A percentile compares a stretch with the other conserved stretches of the same genome.
These are phyloP conservation scores for Thozetella sp. DNA, from an alignment of 495 filamentous ascomycete genomes.

Conservation along the genomic window DNA sequence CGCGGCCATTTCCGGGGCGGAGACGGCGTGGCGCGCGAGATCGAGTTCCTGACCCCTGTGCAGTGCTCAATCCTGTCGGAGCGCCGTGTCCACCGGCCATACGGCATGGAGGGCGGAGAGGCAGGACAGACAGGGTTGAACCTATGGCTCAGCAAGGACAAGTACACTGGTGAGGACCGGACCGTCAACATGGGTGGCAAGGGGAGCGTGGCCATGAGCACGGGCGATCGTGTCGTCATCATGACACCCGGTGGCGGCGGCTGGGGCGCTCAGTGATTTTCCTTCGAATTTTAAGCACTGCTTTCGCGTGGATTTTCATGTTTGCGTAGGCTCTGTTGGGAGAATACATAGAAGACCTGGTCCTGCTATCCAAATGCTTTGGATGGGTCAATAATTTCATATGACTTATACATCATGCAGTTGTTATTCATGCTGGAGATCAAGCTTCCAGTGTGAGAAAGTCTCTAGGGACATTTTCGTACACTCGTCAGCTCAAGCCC, in stretches of 20 bases:
- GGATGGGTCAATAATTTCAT: too few species aligned
- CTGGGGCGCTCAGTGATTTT: slow-evolving; percentile 52
- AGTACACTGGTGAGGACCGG: slow-evolving; percentile 59
- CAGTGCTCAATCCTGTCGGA: slow-evolving; percentile 90
- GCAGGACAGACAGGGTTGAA: slow-evolving; percentile 81
- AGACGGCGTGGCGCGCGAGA: slow-evolving; percentile 89
- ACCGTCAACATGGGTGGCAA: slow-evolving; percentile 87
- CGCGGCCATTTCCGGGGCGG: slow-evolving; percentile 78
- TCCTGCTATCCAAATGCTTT: too few species aligned
- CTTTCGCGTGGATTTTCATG: too few species aligned
- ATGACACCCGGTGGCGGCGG: slow-evolving; percentile 73
- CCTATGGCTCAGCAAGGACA: slow-evolving; percentile 76
- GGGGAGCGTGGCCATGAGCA: slow-evolving; percentile 87
- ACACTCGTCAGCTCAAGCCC: too few species aligned
- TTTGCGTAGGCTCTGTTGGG: too few species aligned
- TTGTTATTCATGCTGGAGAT: too few species aligned
- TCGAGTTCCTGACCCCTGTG: slow-evolving; percentile 89
- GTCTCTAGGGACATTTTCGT: too few species aligned
- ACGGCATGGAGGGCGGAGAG: slow-evolving; percentile 84
- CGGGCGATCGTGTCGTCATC: slow-evolving; percentile 84
- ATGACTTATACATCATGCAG: too few species aligned
- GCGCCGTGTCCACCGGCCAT: slow-evolving; percentile 82
- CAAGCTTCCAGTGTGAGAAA: too few species aligned
- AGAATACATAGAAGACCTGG: too few species aligned
- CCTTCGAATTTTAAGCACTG: too few species aligned